These are phyloP conservation scores for Takashimella koratensis DNA, from an alignment of 1,284 basidiomycete genomes.

Conservation along the genomic window DNA sequence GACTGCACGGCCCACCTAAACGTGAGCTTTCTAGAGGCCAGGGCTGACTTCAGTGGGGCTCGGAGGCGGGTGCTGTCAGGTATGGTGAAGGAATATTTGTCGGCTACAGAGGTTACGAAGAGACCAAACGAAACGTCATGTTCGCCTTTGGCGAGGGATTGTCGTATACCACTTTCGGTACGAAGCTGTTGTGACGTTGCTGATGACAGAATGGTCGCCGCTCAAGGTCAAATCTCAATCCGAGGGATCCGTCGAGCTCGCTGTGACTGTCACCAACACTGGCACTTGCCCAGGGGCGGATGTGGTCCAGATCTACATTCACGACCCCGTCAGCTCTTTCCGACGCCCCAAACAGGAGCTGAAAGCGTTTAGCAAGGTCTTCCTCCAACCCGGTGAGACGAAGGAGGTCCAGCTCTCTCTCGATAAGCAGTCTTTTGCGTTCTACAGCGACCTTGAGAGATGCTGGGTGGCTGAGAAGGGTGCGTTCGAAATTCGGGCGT, in stretches of 20 bases:
- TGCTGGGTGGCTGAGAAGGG: conserved; percentile 54
- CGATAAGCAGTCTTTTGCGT: conserved; percentile 24
- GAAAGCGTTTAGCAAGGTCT: conserved; percentile 22
- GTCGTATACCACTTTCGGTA: conserved; percentile 13
- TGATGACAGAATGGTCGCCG: conserved; percentile 4
- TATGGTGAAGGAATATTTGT: conserved; percentile 18
- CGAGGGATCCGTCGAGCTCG: background rate
- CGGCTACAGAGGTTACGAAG: conserved; percentile 13
- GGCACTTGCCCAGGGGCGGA: conserved; percentile 18
- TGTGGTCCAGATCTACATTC: conserved; percentile 27
- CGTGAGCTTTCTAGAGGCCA: background rate
- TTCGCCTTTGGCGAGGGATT: conserved; percentile 14
- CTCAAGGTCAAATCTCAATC: background rate
- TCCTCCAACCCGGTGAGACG: conserved; percentile 14
- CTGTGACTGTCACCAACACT: conserved; percentile 18
- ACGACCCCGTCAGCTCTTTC: conserved; percentile 6
- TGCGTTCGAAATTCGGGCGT: conserved; percentile 44
- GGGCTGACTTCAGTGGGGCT: background rate
- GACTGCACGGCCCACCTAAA: conserved; percentile 28
- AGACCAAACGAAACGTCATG: background rate
- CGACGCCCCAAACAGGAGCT: conserved; percentile 21
- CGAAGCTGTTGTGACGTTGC: background rate
- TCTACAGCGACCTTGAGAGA: conserved; percentile 50
- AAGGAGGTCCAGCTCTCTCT: conserved; percentile 9
- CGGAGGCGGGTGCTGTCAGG: background rate